Evolutionary conservation across 345 rosid genomes (phyloP), one percentile per base, ranked within the genome.

Genomic region (Erucastrum elatum): DNA sequence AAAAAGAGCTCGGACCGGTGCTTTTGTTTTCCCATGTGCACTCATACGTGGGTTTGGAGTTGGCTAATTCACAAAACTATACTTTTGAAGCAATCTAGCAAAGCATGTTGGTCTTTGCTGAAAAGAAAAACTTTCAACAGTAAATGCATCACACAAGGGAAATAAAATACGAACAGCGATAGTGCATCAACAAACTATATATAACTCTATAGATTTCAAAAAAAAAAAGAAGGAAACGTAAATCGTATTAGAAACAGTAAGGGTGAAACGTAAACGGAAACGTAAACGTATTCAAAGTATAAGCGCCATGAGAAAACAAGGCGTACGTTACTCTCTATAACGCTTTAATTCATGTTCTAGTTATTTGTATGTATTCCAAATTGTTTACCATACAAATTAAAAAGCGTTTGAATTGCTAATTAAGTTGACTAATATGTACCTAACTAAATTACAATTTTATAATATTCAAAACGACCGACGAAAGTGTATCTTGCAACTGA

Each of bases 401-500:
- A 49, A 13, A 53, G 25, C 25, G 59, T 53, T 15, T 53, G 1
- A n/a, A 53, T 15, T 53, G 55, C 59, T 53, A 53, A 53, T 13
- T 16, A 53, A 53, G 7, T 33, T 58, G 39, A 35, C 31, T 10
- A 60, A 11, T 11, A 25, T 60, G 33, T 33, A 60, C 64, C 64
- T 60, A 3, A 60, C 9, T 39, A 3, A 1, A 39, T 39, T 35
- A 35, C 62, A 5, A 41, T 41, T 61, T 62, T 15, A 27, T 27
- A 64, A 12, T 49, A 33, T 29, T 37, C 21, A 74, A 74, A 25
- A 25, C 30, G 60, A 16, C 6, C 46, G 5, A 70, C 64, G 12
- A 26, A 37, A 16, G 8, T 78, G 64, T 59, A 59, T n/a, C 77
- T 78, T 79, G 77, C 74, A 60, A 31, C 12, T 59, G 74, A 72